These are phyloP conservation scores for Phytophthora tubulina DNA, from an alignment of 352 stramenopile genomes.

Conservation along the genomic window DNA sequence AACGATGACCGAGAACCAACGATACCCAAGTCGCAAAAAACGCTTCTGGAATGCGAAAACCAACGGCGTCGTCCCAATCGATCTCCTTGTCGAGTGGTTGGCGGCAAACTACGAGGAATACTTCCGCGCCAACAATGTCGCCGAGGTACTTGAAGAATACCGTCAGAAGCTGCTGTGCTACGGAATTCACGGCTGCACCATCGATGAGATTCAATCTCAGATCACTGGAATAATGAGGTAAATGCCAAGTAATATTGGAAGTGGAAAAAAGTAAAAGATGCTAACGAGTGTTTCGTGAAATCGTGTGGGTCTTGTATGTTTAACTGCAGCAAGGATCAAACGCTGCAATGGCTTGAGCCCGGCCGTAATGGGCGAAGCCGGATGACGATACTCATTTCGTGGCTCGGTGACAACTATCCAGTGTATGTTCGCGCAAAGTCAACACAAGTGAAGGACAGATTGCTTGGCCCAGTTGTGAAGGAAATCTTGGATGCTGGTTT, in stretches of 20 bases:
- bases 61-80: background rate
- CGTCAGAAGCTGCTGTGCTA: background rate
- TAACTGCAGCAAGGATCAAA: conserved; percentile 1
- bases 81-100: background rate
- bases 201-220: conserved; percentile 8
- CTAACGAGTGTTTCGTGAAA: background rate
- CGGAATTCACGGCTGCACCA: background rate
- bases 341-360: background rate
- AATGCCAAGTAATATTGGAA: no score
- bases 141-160: conserved; percentile 2
- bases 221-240: conserved; percentile 2
- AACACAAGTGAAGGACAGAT: background rate
- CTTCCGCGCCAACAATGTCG: background rate
- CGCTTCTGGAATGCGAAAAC: background rate
- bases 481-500: background rate
- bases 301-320: background rate
- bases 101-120: background rate
- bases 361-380: background rate
- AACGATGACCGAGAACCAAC: no score
- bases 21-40: background rate
- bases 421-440: background rate
- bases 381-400: conserved; percentile 1
- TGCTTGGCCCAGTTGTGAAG: background rate
- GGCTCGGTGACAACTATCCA: background rate
- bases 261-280: no score